Base-by-base conservation (phyloP, 2,329 filamentous ascomycete species). In the Pestalotiopsis sp. region DNA sequence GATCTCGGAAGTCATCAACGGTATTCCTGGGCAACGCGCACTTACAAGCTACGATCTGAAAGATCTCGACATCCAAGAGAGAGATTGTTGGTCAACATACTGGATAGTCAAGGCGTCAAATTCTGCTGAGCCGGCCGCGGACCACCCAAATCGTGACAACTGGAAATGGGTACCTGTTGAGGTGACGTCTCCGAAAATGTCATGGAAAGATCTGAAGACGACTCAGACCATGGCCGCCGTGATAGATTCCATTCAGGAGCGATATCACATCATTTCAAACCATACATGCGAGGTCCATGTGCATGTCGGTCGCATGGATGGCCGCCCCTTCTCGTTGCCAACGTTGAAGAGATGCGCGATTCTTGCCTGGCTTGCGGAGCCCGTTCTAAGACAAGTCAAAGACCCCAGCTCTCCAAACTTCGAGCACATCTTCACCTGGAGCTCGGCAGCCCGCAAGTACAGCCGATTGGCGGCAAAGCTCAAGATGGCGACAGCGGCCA, bases 101-200 rank as follows among this genome's bases (percentile, higher is more conserved):
- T 82, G 80, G 81, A 78, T 82, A 31, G 78, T 83, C 49, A 82
- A 83, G 68, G 79, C 78, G 66, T 78, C 81, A 49, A 82, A 81
- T 70, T 82, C 81, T n/a, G 79, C 80, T 3, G 74, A 76, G 60
- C 76, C 79, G 2, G 69, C 70, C 12, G 71, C 74, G 3, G 70
- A 72, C 9, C 75, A 80, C 41, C 70, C 68, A 9, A 69, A 71
- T 2, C 71, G 71, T 13, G 25, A 72, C n/a, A 73, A 73, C n/a
- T 77, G 77, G 39, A 36, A 75, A 17, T 80, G 77, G 75, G 75
- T 79, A 3, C 74, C 80, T 0, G 75, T 81, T 6, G 81, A 83
- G 71, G 71, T 82, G 38, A 79, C 74, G 69, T 82, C 81, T 39
- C 80, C 80, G 6, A 78, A 77, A 67, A 70, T 82, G 60, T 64